These are phyloP conservation scores for Galeopsis tetrahit DNA, from an alignment of 257 asterid species.

Conservation along the genomic window DNA sequence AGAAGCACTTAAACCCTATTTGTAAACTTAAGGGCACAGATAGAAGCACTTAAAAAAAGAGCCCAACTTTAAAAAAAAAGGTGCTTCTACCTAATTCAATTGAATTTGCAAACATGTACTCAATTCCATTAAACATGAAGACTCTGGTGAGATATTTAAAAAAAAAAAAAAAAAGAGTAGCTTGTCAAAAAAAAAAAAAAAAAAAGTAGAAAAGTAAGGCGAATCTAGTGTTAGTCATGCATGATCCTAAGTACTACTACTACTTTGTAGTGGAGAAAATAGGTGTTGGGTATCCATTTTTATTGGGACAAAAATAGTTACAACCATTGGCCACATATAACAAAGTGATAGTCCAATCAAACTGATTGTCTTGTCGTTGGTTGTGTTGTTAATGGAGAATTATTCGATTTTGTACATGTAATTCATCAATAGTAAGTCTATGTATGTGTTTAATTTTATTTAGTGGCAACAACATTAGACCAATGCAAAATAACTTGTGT, in stretches of 20 bases:
- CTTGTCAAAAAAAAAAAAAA: background rate
- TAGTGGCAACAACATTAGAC: constrained; percentile 5
- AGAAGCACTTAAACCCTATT: no score
- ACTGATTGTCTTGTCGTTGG: constrained; percentile 18
- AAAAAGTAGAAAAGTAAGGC: background rate
- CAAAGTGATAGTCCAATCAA: constrained; percentile 13
- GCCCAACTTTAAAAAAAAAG: no score
- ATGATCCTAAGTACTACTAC: background rate
- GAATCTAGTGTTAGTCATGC: background rate
- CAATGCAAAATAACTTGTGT: background rate
- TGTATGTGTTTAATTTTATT: background rate
- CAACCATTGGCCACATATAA: constrained; percentile 6
- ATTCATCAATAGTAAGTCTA: no score
- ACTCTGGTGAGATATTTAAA: no score
- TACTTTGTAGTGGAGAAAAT: background rate
- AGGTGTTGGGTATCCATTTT: background rate
- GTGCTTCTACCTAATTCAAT: no score
- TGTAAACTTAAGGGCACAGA: no score
- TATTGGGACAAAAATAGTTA: constrained; percentile 1
- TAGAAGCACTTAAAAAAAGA: no score
- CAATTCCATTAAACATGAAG: no score
- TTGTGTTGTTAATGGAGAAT: background rate
- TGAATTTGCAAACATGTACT: no score
- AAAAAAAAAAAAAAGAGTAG: background rate
- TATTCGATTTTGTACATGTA: background rate